Evolutionary conservation across 75 land plant genomes (phyloP), one percentile per base, ranked within the genome.

Genomic region (Sequoiadendron giganteum): DNA sequence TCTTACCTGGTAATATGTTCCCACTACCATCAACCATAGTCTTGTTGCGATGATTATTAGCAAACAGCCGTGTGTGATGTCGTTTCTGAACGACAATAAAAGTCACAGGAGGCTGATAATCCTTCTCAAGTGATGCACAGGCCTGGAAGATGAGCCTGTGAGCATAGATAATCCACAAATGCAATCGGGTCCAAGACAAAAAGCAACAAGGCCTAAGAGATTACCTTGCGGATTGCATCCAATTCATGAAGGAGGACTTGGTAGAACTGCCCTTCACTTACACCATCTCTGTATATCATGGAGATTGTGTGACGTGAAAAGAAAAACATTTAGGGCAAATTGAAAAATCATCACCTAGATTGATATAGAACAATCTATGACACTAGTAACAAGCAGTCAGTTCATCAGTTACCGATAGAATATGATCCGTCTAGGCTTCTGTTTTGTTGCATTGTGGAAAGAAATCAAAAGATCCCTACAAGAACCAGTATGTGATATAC

Each of bases 401-500:
- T 52, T 52, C 55, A 77, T 14, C 79, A 80, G 21, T 42, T 87
- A 94, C 99, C 99, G 93, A 90, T 98, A 98, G 73, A 98, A 98
- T 81, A 98, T 98, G 43, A 98, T 98, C 30, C 99, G 92, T 86
- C 91, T 87, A 32, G 99, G 99, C 68, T 98, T 96, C 81, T 92
- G 95, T 2, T 95, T 95, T 86, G 98, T 95, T 76, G 99, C 95
- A 87, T 92, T 91, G 15, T 93, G 91, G 88, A 95, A 98, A n/a
- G 99, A 98, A 65, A 95, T 93, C 38, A 98, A 93, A 10, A 96
- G 95, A 83, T 98, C 99, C 93, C 99, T 98, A 88, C 3, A 88
- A 86, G 56, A 89, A 86, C 5, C 48, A 55, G 40, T 61, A 91
- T 28, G 28, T 21, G 43, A 80, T 42, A 80, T 38, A 2, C 9